Evolutionary conservation across 106 monocot genomes (phyloP).

Genomic region (Acorus gramineus): DNA sequence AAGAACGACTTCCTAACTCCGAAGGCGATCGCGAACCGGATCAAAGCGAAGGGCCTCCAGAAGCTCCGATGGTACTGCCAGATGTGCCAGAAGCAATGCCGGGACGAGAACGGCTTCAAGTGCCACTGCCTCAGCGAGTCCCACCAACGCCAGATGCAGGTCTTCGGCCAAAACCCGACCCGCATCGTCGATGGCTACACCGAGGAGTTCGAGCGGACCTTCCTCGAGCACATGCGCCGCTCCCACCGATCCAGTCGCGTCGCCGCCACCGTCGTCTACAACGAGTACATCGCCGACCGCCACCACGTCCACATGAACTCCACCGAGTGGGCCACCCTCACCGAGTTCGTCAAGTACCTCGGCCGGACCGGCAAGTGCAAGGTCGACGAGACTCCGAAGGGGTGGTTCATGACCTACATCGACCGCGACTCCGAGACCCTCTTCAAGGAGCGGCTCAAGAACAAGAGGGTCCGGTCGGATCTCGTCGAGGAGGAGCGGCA

Average conservation of each 20-base stretch:
- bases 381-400: constrained; percentile 94
- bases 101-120: constrained; percentile 99
- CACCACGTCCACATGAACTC: constrained; percentile 98
- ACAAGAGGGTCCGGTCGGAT: constrained; percentile 55
- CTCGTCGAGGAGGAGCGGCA: constrained; percentile 82
- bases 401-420: constrained; percentile 97
- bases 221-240: constrained; percentile 70
- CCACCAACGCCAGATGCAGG: constrained; percentile 99
- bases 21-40: constrained; percentile 95
- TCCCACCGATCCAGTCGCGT: constrained; percentile 83
- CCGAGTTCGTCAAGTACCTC: constrained; percentile 88
- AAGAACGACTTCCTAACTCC: constrained; percentile 98
- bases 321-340: constrained; percentile 89
- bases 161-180: constrained; percentile 79
- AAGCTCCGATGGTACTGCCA: constrained; percentile 99
- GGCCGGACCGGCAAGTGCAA: constrained; percentile 79
- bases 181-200: constrained; percentile 76
- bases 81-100: constrained; percentile 99
- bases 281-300: constrained; percentile 82
- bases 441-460: constrained; percentile 70
- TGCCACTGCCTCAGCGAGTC: constrained; percentile 94
- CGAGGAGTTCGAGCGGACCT: constrained; percentile 67
- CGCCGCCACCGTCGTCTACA: constrained; percentile 96
- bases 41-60: constrained; percentile 93
- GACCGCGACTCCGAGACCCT: constrained; percentile 80